Evolutionary conservation across 305 asterid species (phyloP), one percentile per base, ranked within the genome.

Genomic region (Solanum hybrid): DNA sequence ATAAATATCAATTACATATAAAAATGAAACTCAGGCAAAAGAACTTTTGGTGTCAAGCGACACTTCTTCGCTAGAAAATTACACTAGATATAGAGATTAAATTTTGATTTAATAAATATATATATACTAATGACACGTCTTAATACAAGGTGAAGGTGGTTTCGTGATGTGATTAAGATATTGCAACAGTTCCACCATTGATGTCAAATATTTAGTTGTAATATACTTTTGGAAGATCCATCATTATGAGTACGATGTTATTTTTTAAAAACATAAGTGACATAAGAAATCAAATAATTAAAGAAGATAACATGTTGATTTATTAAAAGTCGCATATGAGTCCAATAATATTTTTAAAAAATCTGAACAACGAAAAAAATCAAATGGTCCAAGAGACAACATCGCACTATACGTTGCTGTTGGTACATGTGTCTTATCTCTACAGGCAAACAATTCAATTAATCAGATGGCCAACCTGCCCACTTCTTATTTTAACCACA

Each of bases 391-490:
- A 20, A 29, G 22, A 88, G 29, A 37, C 29, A 88, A 82, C 17
- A 17, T 75, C 75, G 45, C 80, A 27, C 1, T 57, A 72, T 17
- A 77, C 2, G 31, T 68, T 31, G 70, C 68, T 37, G 61, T 22
- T 33, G 29, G 32, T 32, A 88, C 81, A 79, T 7, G 41, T 20
- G 45, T 38, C 14, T 22, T 34, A 26, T 34, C 0, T 31, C 10
- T 77, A 57, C 7, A 14, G 24, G n/a, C 90, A 88, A 45, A 76
- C 73, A 34, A 41, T 79, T 57, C 86, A 76, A 75, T 38, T 4
- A 88, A 20, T 37, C 75, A 29, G 86, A 76, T 76, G 76, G 75
- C 90, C 90, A 88, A 75, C 83, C 89, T 65, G 61, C 22, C 61
- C 61, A 7, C 82, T 13, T 24, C 3, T 15, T 24, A 14, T 72